Evolutionary conservation across 2,329 filamentous ascomycete species (phyloP).

Genomic region (Tympanopsis confertula): DNA sequence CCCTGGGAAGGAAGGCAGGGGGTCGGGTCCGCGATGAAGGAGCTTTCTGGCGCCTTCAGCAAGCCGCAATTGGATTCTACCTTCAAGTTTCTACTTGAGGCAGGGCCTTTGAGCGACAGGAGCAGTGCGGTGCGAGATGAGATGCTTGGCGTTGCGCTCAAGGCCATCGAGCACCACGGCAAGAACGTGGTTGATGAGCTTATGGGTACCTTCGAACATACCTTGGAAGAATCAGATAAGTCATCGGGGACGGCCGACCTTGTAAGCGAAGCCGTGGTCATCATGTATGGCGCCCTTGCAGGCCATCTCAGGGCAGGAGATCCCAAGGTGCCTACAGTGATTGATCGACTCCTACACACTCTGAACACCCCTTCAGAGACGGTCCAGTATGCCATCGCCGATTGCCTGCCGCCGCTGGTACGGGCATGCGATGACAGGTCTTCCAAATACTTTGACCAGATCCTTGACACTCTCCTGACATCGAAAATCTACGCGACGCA

Average conservation of each 20-base stretch:
- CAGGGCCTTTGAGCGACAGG: conserved; percentile 76
- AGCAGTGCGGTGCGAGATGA: conserved; percentile 67
- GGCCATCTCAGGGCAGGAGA: conserved; percentile 77
- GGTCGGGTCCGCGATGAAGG: conserved; percentile 75
- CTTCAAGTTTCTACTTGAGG: conserved; percentile 73
- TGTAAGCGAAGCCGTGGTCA: conserved; percentile 93
- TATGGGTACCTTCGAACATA: conserved; percentile 84
- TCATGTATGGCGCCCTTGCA: conserved; percentile 89
- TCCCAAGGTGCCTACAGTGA: conserved; percentile 73
- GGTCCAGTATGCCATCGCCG: conserved; percentile 90
- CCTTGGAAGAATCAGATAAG: conserved; percentile 75
- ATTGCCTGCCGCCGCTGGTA: conserved; percentile 85
- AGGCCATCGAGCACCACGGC: conserved; percentile 70
- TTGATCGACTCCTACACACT: conserved; percentile 74
- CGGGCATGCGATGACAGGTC: conserved; percentile 68
- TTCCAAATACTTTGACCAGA: conserved; percentile 66
- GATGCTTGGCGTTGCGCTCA: conserved; percentile 83
- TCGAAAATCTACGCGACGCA: conserved; percentile 84
- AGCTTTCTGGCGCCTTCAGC: conserved; percentile 62
- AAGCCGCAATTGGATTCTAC: conserved; percentile 63
- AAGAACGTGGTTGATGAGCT: conserved; percentile 73
- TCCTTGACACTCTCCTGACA: conserved; percentile 71
- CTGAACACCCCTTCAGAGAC: conserved; percentile 91
- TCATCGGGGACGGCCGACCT: conserved; percentile 72
- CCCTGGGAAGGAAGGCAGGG: conserved; percentile 88